phyloP scores from a whole-genome alignment of 306 rosid genomes.

The Calophaca sinica region DNA sequence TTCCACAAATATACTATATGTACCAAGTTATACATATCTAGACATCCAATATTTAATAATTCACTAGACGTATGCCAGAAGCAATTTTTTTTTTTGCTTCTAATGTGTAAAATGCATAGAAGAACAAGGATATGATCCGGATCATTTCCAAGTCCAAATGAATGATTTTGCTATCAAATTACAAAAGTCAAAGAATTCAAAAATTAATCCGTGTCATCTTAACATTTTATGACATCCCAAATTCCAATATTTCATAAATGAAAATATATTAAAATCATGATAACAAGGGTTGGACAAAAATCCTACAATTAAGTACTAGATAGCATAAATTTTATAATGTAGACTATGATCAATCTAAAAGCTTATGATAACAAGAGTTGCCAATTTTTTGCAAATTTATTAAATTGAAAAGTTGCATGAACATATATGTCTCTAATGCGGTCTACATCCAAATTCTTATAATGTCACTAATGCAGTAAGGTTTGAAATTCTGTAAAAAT shows the following conservation, averaged over 20 bases:
- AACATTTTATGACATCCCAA: not conserved
- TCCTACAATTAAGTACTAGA: not conserved
- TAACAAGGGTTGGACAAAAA: not conserved
- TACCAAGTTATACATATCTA: conserved; percentile 16
- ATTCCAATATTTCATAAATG: conserved; percentile 7
- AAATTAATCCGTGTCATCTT: conserved; percentile 6
- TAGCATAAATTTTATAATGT: conserved; percentile 36
- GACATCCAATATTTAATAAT: conserved; percentile 11
- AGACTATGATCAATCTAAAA: conserved; percentile 3
- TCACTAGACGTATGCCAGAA: not conserved
- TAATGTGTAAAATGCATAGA: conserved; percentile 14
- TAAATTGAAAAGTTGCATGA: conserved; percentile 15
- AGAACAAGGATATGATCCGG: conserved; percentile 10
- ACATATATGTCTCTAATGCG: too few species aligned
- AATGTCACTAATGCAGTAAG: conserved; percentile 16
- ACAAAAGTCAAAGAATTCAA: not conserved
- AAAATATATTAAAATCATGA: not conserved
- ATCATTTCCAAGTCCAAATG: conserved; percentile 31
- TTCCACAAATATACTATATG: too few species aligned
- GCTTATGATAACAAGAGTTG: conserved; percentile 32
- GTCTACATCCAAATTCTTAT: too few species aligned
- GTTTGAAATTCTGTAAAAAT: conserved; percentile 6
- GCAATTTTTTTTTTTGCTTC: conserved; percentile 3
- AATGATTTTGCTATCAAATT: conserved; percentile 1
- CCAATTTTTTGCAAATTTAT: conserved; percentile 57